These are phyloP conservation scores for Acorus gramineus DNA, from an alignment of 106 monocot genomes.

Conservation along the genomic window DNA sequence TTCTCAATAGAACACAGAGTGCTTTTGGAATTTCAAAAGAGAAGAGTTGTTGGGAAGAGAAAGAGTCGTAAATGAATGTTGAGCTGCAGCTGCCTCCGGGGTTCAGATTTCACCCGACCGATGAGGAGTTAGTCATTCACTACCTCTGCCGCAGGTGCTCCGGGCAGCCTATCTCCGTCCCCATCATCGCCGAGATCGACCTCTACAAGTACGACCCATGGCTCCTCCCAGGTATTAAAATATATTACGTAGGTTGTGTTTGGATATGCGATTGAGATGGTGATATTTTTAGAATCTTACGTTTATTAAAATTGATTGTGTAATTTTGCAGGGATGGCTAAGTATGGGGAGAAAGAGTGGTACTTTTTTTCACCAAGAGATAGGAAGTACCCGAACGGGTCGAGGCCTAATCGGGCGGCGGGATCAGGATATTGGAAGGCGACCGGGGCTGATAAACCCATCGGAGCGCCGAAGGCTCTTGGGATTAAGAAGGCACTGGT, in stretches of 20 bases:
- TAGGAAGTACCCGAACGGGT: conserved; percentile 88
- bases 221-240: conserved; percentile 58
- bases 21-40: neutral
- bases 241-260: neutral
- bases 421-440: conserved; percentile 93
- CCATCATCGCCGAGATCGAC: conserved; percentile 74
- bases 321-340: conserved; percentile 34
- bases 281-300: neutral
- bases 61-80: conserved; percentile 18
- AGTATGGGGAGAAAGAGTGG: conserved; percentile 81
- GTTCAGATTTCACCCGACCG: conserved; percentile 87
- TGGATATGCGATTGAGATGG: no score
- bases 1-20: neutral
- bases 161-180: conserved; percentile 31
- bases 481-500: conserved; percentile 84
- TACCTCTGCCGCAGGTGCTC: conserved; percentile 68
- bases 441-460: conserved; percentile 77
- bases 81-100: conserved; percentile 59
- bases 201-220: conserved; percentile 74
- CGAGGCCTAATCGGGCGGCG: conserved; percentile 82
- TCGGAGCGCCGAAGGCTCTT: conserved; percentile 50
- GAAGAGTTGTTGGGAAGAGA: neutral
- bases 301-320: neutral
- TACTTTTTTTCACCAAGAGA: conserved; percentile 85
- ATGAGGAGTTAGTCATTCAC: conserved; percentile 73